Base-by-base conservation (phyloP, 257 asterid species). In the Jacaranda mimosifolia region DNA sequence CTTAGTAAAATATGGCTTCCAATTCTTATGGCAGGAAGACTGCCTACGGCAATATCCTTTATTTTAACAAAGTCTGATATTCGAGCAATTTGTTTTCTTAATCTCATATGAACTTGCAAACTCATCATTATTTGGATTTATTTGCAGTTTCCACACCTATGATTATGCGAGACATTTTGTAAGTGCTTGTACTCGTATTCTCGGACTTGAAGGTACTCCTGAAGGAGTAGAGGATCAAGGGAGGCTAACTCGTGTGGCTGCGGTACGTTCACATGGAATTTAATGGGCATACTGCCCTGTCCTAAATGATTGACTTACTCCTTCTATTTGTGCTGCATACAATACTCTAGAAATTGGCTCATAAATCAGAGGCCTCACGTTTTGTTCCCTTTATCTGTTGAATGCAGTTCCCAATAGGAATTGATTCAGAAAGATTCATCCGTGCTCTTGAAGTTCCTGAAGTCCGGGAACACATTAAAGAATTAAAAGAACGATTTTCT, bases 141-240 rank as follows among this genome's bases (percentile, higher is more conserved):
- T 80, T 81, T 78, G 79, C 92, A 91, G 97, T 72, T 91, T 91
- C 82, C 97, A 91, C 75, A 91, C 95, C 77, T 91, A 91, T 77
- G 97, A 91, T 84, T 91, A 91, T 84, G 97, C 97, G 74, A 88
- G 93, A 74, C 97, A 91, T 82, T 91, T 91, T 66, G 94, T 89
- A 60, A 91, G 97, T 80, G 93, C 97, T 14, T 91, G 97, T 78
- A 85, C 97, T 81, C 94, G 97, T 74, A 91, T 91, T 76, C 92
- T 91, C 75, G 97, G 93, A 68, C 86, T 91, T 60, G 97, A 91
- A 87, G 97, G 94, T 80, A 89, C 93, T 73, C 97, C 97, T 62
- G 95, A 89, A 72, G 97, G 97, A 70, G 97, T 91, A 76, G 97
- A 91, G 84, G 93, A 89, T 82, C 97, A 91, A 81, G 97, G 95